Percentiles rank a stretch among this genome's conserved stretches.
These are phyloP conservation scores for Exutisphaerella laricina DNA, from an alignment of 2,329 filamentous ascomycete species.

Conservation along the genomic window DNA sequence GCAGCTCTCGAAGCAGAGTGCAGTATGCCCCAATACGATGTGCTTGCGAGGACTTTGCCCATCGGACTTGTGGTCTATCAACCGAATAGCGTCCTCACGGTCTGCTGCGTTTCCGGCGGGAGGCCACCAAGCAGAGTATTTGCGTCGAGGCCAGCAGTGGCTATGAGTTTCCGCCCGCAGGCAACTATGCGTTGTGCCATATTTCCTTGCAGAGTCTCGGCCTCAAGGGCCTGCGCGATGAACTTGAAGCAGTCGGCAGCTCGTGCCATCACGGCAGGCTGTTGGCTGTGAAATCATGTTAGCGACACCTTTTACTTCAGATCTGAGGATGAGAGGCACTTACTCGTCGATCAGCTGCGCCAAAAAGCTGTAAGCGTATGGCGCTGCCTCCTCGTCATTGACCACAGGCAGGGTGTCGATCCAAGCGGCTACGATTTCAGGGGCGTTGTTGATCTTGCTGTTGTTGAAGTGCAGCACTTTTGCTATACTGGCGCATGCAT, in stretches of 20 bases:
- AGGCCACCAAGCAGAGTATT: slow-evolving; percentile 70
- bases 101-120: slow-evolving; percentile 72
- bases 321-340: slow-evolving; percentile 40
- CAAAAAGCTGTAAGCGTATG: slow-evolving; percentile 90
- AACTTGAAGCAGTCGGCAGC: slow-evolving; percentile 76
- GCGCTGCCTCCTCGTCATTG: slow-evolving; percentile 95
- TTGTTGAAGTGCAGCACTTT: slow-evolving; percentile 93
- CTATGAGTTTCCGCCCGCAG: slow-evolving; percentile 72
- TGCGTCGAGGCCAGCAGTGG: slow-evolving; percentile 67
- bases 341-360: slow-evolving; percentile 91
- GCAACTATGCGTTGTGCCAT: slow-evolving; percentile 70
- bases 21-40: too few relatives aligned
- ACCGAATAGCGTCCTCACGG: slow-evolving; percentile 36
- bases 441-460: slow-evolving; percentile 66
- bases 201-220: slow-evolving; percentile 81
- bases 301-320: background rate
- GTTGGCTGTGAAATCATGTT: slow-evolving; percentile 62
- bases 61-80: too few relatives aligned
- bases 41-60: too few relatives aligned
- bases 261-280: slow-evolving; percentile 72
- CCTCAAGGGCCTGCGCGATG: slow-evolving; percentile 83
- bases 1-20: too few relatives aligned
- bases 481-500: slow-evolving; percentile 90
- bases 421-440: slow-evolving; percentile 78
- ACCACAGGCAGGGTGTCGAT: slow-evolving; percentile 83